These are phyloP conservation scores for Ustilago cynodontis DNA, from an alignment of 1,284 basidiomycete genomes.

Conservation along the genomic window DNA sequence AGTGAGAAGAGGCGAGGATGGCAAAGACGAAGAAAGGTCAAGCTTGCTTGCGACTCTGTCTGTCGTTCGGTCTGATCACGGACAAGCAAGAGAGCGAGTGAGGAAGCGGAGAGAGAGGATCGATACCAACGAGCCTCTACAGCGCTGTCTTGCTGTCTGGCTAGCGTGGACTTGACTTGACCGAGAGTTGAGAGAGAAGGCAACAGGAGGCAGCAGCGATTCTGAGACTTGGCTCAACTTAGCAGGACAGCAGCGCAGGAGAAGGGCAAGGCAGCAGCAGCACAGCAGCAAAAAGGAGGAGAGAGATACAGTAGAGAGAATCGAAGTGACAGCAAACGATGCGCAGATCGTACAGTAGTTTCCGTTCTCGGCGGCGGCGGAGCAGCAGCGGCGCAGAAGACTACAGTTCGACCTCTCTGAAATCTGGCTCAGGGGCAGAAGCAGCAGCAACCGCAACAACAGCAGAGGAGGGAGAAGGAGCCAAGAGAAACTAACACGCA, in stretches of 20 bases:
- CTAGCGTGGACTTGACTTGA: not conserved
- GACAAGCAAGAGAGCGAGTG: constrained; percentile 14
- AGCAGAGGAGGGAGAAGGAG: no score
- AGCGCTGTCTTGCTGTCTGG: not conserved
- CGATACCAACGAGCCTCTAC: constrained; percentile 8
- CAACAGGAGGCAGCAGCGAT: not conserved
- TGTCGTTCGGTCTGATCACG: constrained; percentile 8
- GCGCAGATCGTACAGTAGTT: constrained; percentile 24
- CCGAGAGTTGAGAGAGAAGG: not conserved
- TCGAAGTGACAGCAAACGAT: constrained; percentile 22
- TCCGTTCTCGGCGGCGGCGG: not conserved
- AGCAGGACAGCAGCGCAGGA: not conserved
- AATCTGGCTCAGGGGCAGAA: constrained; percentile 13
- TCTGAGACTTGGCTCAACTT: constrained; percentile 8
- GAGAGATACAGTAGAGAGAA: constrained; percentile 2
- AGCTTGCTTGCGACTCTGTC: constrained; percentile 10
- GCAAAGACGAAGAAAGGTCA: constrained; percentile 13
- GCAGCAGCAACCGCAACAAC: no score
- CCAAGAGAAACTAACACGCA: not conserved
- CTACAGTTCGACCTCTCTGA: not conserved
- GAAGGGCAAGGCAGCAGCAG: no score
- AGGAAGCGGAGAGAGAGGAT: constrained; percentile 13
- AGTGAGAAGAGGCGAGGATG: constrained; percentile 18
- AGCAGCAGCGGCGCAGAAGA: constrained; percentile 3
- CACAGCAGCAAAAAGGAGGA: not conserved